These are phyloP conservation scores for Claviceps digitariae DNA, from an alignment of 2,329 filamentous ascomycete species.

Conservation along the genomic window DNA sequence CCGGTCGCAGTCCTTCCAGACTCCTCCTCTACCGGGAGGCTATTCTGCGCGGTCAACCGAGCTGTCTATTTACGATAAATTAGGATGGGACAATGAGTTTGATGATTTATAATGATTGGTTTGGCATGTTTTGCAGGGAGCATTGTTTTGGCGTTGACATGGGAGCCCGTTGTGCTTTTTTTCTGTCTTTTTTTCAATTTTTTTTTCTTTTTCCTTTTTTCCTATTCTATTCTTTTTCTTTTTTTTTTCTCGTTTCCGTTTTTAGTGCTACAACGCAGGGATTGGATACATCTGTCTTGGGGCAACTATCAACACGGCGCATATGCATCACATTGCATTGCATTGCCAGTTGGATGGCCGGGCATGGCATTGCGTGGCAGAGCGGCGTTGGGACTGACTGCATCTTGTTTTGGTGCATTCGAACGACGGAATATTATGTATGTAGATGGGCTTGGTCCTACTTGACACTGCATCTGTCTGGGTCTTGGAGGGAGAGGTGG, in stretches of 20 bases:
- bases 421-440: too few species aligned
- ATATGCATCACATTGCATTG: too few species aligned
- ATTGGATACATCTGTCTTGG: background rate
- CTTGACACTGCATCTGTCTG: too few species aligned
- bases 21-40: conserved; percentile 8
- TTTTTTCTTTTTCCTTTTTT: background rate
- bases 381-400: too few species aligned
- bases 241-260: too few species aligned
- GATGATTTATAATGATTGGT: conserved; percentile 28
- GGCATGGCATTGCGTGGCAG: too few species aligned
- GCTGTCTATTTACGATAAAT: conserved; percentile 36
- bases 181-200: too few species aligned
- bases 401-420: too few species aligned
- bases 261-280: background rate
- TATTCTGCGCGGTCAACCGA: conserved; percentile 13
- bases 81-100: conserved; percentile 46
- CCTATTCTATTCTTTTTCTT: background rate
- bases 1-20: conserved; percentile 7
- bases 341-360: too few species aligned
- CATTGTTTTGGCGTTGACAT: conserved; percentile 7
- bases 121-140: background rate
- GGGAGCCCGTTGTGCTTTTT: background rate
- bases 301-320: too few species aligned
- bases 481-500: too few species aligned
- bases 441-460: too few species aligned